Base-by-base conservation (phyloP, 495 filamentous ascomycete genomes). In the Zalerion maritima region DNA sequence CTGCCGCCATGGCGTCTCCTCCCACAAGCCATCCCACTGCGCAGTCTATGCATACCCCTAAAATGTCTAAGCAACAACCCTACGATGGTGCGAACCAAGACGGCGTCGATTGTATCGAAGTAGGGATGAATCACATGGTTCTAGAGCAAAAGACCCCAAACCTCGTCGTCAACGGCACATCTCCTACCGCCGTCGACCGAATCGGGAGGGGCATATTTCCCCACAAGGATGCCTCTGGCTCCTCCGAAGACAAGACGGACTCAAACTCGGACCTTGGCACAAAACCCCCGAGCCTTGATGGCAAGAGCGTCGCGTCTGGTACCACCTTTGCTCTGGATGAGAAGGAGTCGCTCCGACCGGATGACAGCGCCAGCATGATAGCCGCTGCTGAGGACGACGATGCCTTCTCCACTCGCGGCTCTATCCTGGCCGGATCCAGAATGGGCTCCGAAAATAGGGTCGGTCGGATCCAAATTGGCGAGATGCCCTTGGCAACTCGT, bases 271-370 rank as follows among this genome's bases (percentile, higher is more conserved):
- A 83, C 52, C 42, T 87, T 58, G 47, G 86, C 5, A 84, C 75
- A 3, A 94, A 91, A 50, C 77, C 81, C 21, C 75, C 81, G 24
- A 94, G 83, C 43, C 61, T 91, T 11, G 84, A 92, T 46, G 82
- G 79, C 16, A 93, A 92, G 53, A 93, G 84, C 50, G 78, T 86
- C 42, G 78, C 80, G 8, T 94, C 86, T 12, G 82, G 78, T 11
- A 87, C 79, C 2, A 92, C 85, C 2, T 92, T 89, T 54, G 84
- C 80, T 10, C 59, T 93, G 50, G 86, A 94, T 46, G 86, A 94
- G 52, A 94, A 93, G 46, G 85, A 93, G 41, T 93, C 86, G 7
- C 60, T 93, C 17, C 77, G 83, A 2, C 86, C 85, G 3, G 86
- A 93, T 56, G 86, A 94, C 39, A 93, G 86, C 47, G 86, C 86